Evolutionary conservation across 192 early-diverging fungal genomes (phyloP).

Genomic region (Chytriomyces sp.): DNA sequence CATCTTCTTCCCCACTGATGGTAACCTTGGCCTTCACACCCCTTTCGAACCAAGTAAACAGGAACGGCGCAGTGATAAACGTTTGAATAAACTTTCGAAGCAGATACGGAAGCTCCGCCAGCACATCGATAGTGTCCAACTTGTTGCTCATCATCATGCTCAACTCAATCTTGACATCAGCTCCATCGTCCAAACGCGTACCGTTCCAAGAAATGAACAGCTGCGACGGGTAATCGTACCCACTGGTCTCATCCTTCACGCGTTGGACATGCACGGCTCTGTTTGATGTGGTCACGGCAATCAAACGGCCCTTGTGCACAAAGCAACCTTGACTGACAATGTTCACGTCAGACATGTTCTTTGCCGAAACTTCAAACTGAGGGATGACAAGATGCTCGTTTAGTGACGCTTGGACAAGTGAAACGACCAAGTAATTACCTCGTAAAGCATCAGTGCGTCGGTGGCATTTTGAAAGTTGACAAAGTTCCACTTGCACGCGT

Average conservation of each 20-base stretch:
- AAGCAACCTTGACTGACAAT: constrained; percentile 68
- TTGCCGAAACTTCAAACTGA: constrained; percentile 66
- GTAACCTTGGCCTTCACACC: constrained; percentile 70
- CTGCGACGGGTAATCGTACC: constrained; percentile 80
- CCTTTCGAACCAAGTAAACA: constrained; percentile 88
- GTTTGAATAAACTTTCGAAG: constrained; percentile 87
- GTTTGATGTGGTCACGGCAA: constrained; percentile 79
- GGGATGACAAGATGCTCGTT: constrained; percentile 38
- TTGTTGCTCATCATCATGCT: constrained; percentile 62
- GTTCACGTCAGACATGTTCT: constrained; percentile 48
- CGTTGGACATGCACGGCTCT: constrained; percentile 64
- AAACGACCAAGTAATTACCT: constrained; percentile 32
- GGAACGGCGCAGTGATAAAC: constrained; percentile 87
- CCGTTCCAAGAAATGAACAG: constrained; percentile 76
- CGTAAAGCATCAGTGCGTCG: constrained; percentile 62
- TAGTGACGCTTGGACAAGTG: background rate
- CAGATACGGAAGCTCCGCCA: constrained; percentile 85
- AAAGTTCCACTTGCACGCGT: constrained; percentile 86
- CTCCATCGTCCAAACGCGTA: constrained; percentile 45
- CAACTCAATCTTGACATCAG: constrained; percentile 61
- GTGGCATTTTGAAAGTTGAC: constrained; percentile 72
- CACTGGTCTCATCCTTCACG: constrained; percentile 70
- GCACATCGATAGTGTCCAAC: constrained; percentile 84
- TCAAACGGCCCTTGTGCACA: constrained; percentile 66
- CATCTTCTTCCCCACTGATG: constrained; percentile 65